Evolutionary conservation across 2,329 filamentous ascomycete species (phyloP).

Genomic region (Bertia moriformis): DNA sequence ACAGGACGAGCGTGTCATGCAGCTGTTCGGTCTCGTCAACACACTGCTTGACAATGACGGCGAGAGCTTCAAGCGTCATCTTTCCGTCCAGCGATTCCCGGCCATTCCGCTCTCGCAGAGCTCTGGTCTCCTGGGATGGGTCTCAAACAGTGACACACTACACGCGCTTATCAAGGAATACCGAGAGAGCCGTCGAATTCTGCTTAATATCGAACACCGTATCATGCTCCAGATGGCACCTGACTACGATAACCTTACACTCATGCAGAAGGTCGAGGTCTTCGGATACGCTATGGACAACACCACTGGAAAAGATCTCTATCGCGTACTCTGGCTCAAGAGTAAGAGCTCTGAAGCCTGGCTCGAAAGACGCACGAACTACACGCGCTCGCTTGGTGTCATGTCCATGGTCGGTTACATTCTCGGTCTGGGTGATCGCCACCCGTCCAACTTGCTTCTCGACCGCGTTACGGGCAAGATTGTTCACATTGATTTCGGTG

Average conservation of each 20-base stretch:
- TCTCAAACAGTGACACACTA: slow-evolving; percentile 91
- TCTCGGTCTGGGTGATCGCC: slow-evolving; percentile 84
- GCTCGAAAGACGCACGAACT: slow-evolving; percentile 96
- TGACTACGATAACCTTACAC: slow-evolving; percentile 92
- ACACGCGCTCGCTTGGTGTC: slow-evolving; percentile 88
- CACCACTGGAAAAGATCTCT: slow-evolving; percentile 94
- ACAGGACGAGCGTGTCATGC: slow-evolving; percentile 98
- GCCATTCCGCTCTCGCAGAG: slow-evolving; percentile 95
- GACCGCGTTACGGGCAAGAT: slow-evolving; percentile 93
- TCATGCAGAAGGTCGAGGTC: slow-evolving; percentile 99
- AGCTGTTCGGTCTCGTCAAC: slow-evolving; percentile 94
- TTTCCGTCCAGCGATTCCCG: slow-evolving; percentile 89
- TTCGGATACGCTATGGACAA: slow-evolving; percentile 99
- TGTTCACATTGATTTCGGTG: slow-evolving; percentile 96
- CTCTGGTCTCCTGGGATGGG: slow-evolving; percentile 89
- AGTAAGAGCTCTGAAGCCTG: slow-evolving; percentile 95
- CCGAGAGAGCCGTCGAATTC: slow-evolving; percentile 86
- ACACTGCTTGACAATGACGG: slow-evolving; percentile 85
- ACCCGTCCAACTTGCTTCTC: slow-evolving; percentile 95
- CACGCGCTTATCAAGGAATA: slow-evolving; percentile 96
- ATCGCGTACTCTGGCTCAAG: slow-evolving; percentile 96
- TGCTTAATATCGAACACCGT: slow-evolving; percentile 96
- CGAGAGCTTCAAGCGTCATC: slow-evolving; percentile 90
- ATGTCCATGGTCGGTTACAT: slow-evolving; percentile 99
- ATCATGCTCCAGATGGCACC: slow-evolving; percentile 99